Evolutionary conservation across 371 early-diverging fungal species (phyloP), one percentile per base, ranked within the genome.

Genomic region (Apophysomyces ossiformis): DNA sequence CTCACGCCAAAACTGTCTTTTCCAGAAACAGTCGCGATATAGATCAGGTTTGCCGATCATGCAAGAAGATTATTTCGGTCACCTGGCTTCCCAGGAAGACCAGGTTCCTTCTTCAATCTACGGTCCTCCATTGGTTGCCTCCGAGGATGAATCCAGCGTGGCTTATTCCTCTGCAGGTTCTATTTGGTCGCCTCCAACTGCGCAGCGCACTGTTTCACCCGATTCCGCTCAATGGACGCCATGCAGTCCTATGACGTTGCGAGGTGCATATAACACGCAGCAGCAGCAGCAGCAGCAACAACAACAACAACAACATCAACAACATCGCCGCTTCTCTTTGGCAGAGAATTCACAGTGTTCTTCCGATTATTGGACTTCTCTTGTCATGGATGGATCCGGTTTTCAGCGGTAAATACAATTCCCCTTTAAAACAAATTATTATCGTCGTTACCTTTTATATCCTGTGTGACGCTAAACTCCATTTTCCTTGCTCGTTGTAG

Each of bases 191-290:
- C 54, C 54, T 50, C 54, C 54, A 50, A 21, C 21, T 50, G 54
- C 54, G 54, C 54, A 50, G 54, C 54, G 54, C 21, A 50, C 54
- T 8, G 54, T 50, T 50, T 50, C 54, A 50, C 54, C 54, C 21
- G 54, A 50, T 50, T 50, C 54, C 54, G 54, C 54, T 50, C 54
- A 50, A 50, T 50, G 54, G 54, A 21, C 54, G 54, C 21, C 54
- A 21, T 50, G 54, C 54, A 50, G 54, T 50, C 54, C 54, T 50
- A 21, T 50, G 54, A 50, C 21, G 54, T 50, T 50, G 54, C 54
- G 54, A 50, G 35, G 54, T 50, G 54, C 54, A 50, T 50, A 50
- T 21, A 50, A 16, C 54, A 50, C 54, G 54, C 54, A 50, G 54
- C 54, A 50, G 5, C 54, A 50, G 26, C 54, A 50, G 5, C 47